Evolutionary conservation across 176 grass and related monocot species (phyloP), one percentile per base, ranked within the genome.

Genomic region (Zoysia pacifica): DNA sequence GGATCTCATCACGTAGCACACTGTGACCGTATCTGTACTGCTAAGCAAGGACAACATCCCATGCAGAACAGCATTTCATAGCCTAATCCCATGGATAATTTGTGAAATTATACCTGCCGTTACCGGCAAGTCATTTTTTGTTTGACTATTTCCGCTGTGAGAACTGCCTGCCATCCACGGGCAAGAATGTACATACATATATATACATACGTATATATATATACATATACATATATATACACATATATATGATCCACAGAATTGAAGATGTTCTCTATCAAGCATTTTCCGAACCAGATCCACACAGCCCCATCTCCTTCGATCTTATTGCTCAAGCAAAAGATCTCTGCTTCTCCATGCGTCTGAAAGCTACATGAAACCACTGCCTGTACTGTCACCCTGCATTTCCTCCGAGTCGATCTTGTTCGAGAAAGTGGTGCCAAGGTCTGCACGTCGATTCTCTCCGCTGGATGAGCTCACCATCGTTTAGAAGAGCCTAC

Each of bases 341-440:
- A 72, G 3, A 72, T 84, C 60, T 72, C 72, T 46, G 49, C 77
- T 83, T 73, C 78, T 9, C 58, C 48, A n/a, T 58, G 58, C 35
- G 38, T 55, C n/a, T 77, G 87, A 89, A 89, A 85, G 77, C 67
- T 81, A 81, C 82, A 15, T 51, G 11, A 73, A 87, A 82, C 77
- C 51, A 78, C 47, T 49, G 44, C 1, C 69, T 28, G 28, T 37
- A 53, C 75, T 59, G 62, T 19, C 14, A 50, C 41, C 10, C 72
- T 41, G 41, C 20, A 6, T 28, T 28, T 44, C 11, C 19, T 62
- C 19, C 48, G 52, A 28, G 28, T 28, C 28, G 28, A 28, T 45
- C 76, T 58, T 70, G 75, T 47, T 64, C 70, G 9, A 40, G 19
- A 77, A 81, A 19, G 48, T 41, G 8, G 70, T 77, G 28, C 28